Percentiles rank a stretch among this genome's conserved stretches.
phyloP scores from a whole-genome alignment of 805 yeast species.

The Metschnikowia baotianmanensis region DNA sequence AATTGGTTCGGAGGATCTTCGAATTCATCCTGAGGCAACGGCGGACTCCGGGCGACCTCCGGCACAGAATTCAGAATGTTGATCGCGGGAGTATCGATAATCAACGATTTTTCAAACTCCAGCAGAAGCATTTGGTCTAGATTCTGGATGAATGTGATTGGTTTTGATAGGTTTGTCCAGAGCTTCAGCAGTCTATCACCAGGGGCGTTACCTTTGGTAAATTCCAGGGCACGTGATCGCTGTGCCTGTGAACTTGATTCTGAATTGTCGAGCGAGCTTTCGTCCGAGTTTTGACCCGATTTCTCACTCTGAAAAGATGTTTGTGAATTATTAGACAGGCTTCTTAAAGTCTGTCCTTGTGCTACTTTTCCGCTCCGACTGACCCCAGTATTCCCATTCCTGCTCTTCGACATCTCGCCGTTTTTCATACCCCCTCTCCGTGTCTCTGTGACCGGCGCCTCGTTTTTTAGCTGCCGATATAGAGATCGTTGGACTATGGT shows the following conservation, averaged over 20 bases:
- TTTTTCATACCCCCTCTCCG: no score
- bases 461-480: constrained; percentile 35
- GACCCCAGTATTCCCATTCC: background rate
- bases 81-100: background rate
- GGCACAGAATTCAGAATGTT: background rate
- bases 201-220: background rate
- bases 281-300: no score
- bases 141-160: constrained; percentile 61
- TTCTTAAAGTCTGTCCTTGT: background rate
- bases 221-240: background rate
- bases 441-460: background rate
- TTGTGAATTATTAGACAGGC: no score
- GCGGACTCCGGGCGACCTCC: background rate
- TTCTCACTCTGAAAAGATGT: background rate
- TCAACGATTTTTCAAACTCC: constrained; percentile 48
- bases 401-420: background rate
- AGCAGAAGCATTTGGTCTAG: constrained; percentile 64
- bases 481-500: constrained; percentile 45
- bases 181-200: constrained; percentile 11
- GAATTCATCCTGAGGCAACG: no score
- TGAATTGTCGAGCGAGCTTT: no score
- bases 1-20: no score
- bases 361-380: background rate
- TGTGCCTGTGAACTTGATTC: background rate
- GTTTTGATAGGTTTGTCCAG: constrained; percentile 43